Evolutionary conservation across 2,329 filamentous ascomycete genomes (phyloP).

Genomic region (Stagonosporopsis rhizophila): DNA sequence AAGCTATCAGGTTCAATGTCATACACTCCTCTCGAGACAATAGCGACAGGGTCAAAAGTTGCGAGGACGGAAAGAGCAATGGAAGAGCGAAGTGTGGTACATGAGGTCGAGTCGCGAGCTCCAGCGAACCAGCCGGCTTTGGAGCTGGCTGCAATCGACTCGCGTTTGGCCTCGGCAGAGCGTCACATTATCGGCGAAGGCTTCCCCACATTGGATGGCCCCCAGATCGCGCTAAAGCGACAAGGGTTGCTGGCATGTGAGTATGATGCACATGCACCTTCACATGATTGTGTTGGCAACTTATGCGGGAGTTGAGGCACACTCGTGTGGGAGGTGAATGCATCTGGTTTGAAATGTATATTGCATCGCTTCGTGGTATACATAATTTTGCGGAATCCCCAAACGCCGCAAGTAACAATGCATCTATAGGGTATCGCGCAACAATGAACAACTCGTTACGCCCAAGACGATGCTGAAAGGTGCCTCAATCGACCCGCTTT

Average conservation of each 20-base stretch:
- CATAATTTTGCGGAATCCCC: conserved; percentile 18
- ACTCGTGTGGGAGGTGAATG: background rate
- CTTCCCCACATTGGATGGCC: conserved; percentile 39
- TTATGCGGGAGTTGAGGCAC: background rate
- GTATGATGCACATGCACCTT: conserved; percentile 9
- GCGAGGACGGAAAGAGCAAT: background rate
- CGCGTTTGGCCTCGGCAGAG: conserved; percentile 45
- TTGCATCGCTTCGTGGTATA: conserved; percentile 12
- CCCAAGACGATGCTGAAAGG: background rate
- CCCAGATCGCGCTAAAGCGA: conserved; percentile 23
- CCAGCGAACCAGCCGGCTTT: conserved; percentile 21
- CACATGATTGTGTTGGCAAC: conserved; percentile 25
- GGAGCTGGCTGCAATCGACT: conserved; percentile 26
- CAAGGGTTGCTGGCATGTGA: conserved; percentile 40
- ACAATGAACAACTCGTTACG: conserved; percentile 9
- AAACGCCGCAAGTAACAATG: conserved; percentile 16
- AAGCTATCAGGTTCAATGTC: background rate
- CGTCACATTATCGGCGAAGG: conserved; percentile 41
- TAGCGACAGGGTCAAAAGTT: background rate
- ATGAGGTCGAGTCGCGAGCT: conserved; percentile 12
- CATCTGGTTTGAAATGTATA: background rate
- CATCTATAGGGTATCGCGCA: conserved; percentile 16
- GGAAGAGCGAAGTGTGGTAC: conserved; percentile 5
- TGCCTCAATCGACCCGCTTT: conserved; percentile 7
- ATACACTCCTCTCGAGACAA: background rate